Conservation (phyloP, 768 basidiomycete genomes). For the Leucocoprinus birnbaumii region DNA sequence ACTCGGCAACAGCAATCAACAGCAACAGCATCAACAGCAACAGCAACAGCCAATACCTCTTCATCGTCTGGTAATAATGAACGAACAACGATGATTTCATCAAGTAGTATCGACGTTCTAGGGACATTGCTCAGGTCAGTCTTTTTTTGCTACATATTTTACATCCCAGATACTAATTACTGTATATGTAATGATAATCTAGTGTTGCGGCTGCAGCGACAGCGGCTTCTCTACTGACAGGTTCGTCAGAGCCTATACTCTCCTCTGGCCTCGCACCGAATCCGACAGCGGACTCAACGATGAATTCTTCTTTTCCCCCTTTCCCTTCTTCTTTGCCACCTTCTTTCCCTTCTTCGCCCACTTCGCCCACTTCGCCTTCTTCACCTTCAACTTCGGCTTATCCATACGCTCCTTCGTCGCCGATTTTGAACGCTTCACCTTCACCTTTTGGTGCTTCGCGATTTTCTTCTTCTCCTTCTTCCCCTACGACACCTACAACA, state of each 20-base stretch:
- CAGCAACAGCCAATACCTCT: neutral
- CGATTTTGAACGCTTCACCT: slow-evolving; percentile 14
- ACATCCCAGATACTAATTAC: too few relatives aligned
- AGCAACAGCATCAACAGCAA: neutral
- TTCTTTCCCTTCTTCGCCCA: slow-evolving; percentile 41
- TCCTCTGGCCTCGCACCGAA: slow-evolving; percentile 48
- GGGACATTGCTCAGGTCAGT: slow-evolving; percentile 79
- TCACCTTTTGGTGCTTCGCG: slow-evolving; percentile 36
- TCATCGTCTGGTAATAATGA: neutral
- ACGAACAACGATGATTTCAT: slow-evolving; percentile 41
- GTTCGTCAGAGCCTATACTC: slow-evolving; percentile 63
- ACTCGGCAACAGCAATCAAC: neutral
- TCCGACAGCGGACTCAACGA: slow-evolving; percentile 17
- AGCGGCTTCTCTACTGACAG: slow-evolving; percentile 79
- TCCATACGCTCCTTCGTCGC: slow-evolving; percentile 15
- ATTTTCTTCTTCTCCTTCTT: slow-evolving; percentile 12
- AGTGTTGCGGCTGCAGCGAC: slow-evolving; percentile 93
- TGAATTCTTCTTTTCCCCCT: slow-evolving; percentile 7
- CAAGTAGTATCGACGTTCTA: slow-evolving; percentile 77
- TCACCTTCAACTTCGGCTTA: neutral
- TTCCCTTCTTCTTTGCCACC: slow-evolving; percentile 28
- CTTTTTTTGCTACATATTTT: slow-evolving; percentile 2
- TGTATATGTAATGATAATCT: too few relatives aligned
- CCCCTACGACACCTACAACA: slow-evolving; percentile 3
- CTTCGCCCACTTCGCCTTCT: slow-evolving; percentile 9